Conservation (phyloP, 2,329 filamentous ascomycete genomes). For the Neonectria neomacrospora region DNA sequence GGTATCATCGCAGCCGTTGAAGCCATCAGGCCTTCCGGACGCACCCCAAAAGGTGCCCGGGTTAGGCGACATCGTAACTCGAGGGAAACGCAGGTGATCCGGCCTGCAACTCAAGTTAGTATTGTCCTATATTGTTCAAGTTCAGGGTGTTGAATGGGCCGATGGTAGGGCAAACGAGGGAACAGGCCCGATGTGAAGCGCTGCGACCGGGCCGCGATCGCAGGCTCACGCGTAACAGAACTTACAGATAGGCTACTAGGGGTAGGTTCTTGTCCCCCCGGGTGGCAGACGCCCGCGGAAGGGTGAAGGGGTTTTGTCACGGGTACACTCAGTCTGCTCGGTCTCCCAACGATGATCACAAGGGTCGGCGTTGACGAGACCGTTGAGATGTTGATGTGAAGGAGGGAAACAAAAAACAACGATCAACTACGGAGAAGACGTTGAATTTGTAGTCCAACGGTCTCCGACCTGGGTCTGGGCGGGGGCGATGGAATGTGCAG, state of each 20-base stretch:
- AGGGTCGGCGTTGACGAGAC: not conserved
- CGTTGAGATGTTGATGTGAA: not conserved
- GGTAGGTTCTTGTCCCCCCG: not conserved
- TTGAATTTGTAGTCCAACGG: constrained; percentile 1
- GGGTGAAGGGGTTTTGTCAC: constrained; percentile 21
- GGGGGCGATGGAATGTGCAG: not conserved
- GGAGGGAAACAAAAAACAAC: not conserved
- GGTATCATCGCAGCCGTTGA: constrained; percentile 1
- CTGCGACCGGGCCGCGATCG: not conserved
- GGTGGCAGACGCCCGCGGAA: constrained; percentile 15
- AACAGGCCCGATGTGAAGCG: not conserved
- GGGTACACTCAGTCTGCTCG: constrained; percentile 7
- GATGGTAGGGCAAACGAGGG: not conserved
- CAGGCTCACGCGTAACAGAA: constrained; percentile 4
- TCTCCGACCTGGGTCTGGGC: not conserved
- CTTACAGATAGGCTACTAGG: constrained; percentile 17
- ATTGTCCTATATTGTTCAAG: constrained; percentile 1
- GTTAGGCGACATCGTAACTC: constrained; percentile 12
- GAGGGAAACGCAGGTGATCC: not conserved
- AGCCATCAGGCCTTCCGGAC: not conserved
- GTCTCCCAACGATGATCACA: not conserved
- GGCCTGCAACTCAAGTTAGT: not conserved
- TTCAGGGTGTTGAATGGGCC: not conserved
- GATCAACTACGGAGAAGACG: not conserved
- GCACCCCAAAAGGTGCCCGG: not conserved